Percentiles rank a stretch among this genome's conserved stretches.
Evolutionary conservation across 257 asterid species (phyloP).

Genomic region (Eucommia ulmoides): DNA sequence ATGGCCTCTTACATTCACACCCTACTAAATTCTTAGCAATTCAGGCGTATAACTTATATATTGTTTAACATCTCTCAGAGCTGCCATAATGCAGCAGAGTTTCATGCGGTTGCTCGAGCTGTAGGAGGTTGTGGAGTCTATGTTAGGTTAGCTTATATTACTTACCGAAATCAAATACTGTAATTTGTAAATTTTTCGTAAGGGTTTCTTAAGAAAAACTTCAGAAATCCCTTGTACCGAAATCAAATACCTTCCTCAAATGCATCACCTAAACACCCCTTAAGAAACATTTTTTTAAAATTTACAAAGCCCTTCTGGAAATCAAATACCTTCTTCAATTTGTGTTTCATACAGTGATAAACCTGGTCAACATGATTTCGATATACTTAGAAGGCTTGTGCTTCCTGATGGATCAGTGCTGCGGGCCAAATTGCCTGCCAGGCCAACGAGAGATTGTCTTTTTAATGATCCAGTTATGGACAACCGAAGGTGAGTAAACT

Average conservation of each 20-base stretch:
- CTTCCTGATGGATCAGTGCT: slow-evolving; percentile 46
- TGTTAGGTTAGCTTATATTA: slow-evolving; percentile 26
- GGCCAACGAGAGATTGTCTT: slow-evolving; percentile 42
- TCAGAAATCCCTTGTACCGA: background rate
- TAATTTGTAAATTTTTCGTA: background rate
- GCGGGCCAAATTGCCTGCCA: slow-evolving; percentile 40
- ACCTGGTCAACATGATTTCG: slow-evolving; percentile 51
- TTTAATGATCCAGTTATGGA: slow-evolving; percentile 46
- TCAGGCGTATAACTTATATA: background rate
- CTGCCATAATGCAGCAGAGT: slow-evolving; percentile 40
- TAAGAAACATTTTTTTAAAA: too few species aligned
- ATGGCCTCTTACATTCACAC: slow-evolving; percentile 2
- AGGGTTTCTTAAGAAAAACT: too few species aligned
- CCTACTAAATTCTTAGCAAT: slow-evolving; percentile 3
- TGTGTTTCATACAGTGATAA: slow-evolving; percentile 43
- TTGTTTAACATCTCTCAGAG: slow-evolving; percentile 27
- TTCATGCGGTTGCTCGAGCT: slow-evolving; percentile 48
- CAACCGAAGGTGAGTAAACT: slow-evolving; percentile 24
- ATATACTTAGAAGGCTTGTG: slow-evolving; percentile 36
- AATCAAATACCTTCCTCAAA: background rate
- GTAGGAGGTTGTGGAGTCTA: slow-evolving; percentile 50
- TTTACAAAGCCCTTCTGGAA: too few species aligned
- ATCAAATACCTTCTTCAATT: too few species aligned
- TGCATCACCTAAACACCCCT: background rate
- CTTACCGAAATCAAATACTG: background rate